phyloP scores from a whole-genome alignment of 176 grass and related monocot genomes.

The Avena atlantica region DNA sequence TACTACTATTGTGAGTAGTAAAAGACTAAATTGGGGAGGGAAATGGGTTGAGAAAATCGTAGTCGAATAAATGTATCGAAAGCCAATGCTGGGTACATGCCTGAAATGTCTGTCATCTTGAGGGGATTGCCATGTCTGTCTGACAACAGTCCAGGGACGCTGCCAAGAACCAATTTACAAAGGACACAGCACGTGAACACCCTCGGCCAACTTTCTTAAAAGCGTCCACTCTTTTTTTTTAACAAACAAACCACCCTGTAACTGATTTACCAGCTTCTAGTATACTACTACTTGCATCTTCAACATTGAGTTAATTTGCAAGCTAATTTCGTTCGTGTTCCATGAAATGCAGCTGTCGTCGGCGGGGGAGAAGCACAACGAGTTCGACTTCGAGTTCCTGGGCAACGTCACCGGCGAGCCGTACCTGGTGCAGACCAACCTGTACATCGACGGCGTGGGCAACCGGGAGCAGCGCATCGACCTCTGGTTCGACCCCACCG shows the following conservation, averaged over 20 bases:
- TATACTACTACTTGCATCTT: too few species aligned
- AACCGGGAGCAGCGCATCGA: constrained; percentile 98
- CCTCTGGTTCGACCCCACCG: constrained; percentile 90
- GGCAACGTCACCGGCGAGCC: constrained; percentile 88
- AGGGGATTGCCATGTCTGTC: too few species aligned
- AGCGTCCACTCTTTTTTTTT: background rate
- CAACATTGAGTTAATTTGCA: background rate
- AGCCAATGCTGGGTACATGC: constrained; percentile 2
- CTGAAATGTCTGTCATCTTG: background rate
- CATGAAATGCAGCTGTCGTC: constrained; percentile 59
- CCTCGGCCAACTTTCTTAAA: constrained; percentile 12
- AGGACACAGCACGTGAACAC: constrained; percentile 46
- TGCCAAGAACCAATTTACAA: constrained; percentile 40
- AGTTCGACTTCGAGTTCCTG: constrained; percentile 99
- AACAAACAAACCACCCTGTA: background rate
- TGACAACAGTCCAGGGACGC: background rate
- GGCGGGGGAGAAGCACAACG: constrained; percentile 80
- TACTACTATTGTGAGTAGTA: background rate
- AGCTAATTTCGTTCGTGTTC: background rate
- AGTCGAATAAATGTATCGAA: too few species aligned
- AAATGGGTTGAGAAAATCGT: too few species aligned
- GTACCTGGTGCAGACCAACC: constrained; percentile 95
- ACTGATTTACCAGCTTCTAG: background rate
- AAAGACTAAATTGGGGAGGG: too few species aligned
- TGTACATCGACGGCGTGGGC: constrained; percentile 91